Base-by-base conservation (phyloP, 2,329 filamentous ascomycete genomes). In the Fusarium subglutinans region DNA sequence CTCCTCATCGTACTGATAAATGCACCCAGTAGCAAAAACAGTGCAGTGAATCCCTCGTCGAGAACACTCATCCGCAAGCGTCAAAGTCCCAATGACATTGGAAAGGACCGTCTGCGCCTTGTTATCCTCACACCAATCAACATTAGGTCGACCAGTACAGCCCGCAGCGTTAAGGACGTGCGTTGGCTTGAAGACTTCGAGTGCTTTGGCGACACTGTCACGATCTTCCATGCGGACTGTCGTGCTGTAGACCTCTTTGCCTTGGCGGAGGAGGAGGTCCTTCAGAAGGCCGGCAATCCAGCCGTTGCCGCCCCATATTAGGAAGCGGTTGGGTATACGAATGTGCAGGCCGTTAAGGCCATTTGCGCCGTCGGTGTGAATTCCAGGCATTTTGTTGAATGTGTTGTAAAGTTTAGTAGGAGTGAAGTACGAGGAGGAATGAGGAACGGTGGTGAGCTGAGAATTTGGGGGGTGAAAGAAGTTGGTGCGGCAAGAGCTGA, bases 101-200 rank as follows among this genome's bases (percentile, higher is more conserved):
- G 88, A 91, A 67, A 90, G 87, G 79, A 92, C 88, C 12, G 91
- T 93, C 63, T 89, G 88, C 81, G 91, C 88, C 82, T 89, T 91
- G 84, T 93, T 88, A 78, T 91, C 89, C 83, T 93, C 91, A 12
- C 26, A 41, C 44, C 58, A 58, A 24, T 72, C 57, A 17, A 70
- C 69, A 8, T 67, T 71, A 8, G 68, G 72, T 14, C 67, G 59
- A 56, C 91, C 91, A 7, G 90, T 92, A 79, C 87, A 90, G 69
- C 90, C 91, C 54, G 91, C 91, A 69, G 87, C 89, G 81, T 92
- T 92, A 57, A 93, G 82, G 63, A 92, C 90, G 78, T 92, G 90
- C 8, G 90, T 92, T 28, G 91, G 91, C 81, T 88, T 88, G 80
- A 90, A 82, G 57, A 83, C 84, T 55, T 90, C 86, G 33, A 93